These are phyloP conservation scores for Penicillium simplicissimum DNA, from an alignment of 495 filamentous ascomycete species.

Conservation along the genomic window DNA sequence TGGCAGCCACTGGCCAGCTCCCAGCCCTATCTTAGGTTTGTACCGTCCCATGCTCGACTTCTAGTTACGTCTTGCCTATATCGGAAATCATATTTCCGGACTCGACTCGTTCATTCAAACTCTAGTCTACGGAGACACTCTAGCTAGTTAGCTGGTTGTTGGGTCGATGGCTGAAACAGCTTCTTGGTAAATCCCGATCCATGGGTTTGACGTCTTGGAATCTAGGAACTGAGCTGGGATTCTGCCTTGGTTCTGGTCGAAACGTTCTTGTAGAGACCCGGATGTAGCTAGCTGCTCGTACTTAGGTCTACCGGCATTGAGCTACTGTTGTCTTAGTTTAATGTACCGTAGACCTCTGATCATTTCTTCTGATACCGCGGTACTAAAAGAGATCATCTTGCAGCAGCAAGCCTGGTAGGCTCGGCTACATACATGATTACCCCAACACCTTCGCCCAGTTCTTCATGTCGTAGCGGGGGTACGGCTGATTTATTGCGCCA, in stretches of 20 bases:
- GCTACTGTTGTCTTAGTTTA: not conserved
- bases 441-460: not conserved
- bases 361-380: not conserved
- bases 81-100: not conserved
- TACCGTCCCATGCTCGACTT: not conserved
- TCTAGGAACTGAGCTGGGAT: not conserved
- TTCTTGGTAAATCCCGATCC: not conserved
- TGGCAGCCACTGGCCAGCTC: no score
- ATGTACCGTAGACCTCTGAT: not conserved
- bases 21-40: no score
- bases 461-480: not conserved
- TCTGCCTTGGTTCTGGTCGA: not conserved
- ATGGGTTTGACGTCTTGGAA: not conserved
- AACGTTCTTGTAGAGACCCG: not conserved
- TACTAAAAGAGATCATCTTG: not conserved
- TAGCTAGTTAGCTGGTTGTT: not conserved
- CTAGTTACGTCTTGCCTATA: not conserved
- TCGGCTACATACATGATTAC: not conserved
- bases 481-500: not conserved
- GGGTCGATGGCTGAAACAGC: not conserved
- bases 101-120: not conserved
- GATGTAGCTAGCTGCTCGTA: not conserved
- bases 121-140: not conserved
- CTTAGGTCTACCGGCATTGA: not conserved
- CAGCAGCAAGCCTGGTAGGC: not conserved